Percentiles rank a stretch among this genome's conserved stretches.
Evolutionary conservation across 2,329 filamentous ascomycete genomes (phyloP).

Genomic region (Drechslerella stenobrocha): DNA sequence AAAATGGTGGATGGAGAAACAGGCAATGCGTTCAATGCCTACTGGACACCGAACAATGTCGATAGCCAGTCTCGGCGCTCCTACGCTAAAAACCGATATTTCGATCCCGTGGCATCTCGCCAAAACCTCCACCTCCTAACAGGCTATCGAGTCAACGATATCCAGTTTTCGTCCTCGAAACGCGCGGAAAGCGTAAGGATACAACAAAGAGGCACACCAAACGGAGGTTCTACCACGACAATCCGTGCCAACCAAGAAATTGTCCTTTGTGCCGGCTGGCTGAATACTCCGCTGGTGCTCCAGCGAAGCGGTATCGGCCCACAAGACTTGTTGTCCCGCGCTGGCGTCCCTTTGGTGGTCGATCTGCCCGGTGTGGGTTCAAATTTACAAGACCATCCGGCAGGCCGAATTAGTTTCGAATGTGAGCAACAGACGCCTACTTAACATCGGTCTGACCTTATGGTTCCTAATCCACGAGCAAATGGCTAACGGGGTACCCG

Average conservation of each 20-base stretch:
- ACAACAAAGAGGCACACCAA: conserved; percentile 35
- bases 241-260: conserved; percentile 56
- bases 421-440: conserved; percentile 18
- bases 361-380: conserved; percentile 61
- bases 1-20: conserved; percentile 42
- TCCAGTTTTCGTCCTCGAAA: conserved; percentile 41
- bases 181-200: conserved; percentile 36
- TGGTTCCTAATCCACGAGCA: too few relatives aligned
- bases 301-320: conserved; percentile 61
- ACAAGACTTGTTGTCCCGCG: conserved; percentile 54
- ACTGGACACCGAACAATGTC: conserved; percentile 55
- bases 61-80: conserved; percentile 53
- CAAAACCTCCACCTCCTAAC: conserved; percentile 54
- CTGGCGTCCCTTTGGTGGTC: conserved; percentile 57
- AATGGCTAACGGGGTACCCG: too few relatives aligned
- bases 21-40: conserved; percentile 51
- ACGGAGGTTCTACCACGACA: conserved; percentile 35
- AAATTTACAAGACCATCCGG: conserved; percentile 58
- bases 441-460: too few relatives aligned
- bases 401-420: conserved; percentile 40
- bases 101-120: conserved; percentile 51
- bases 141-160: conserved; percentile 53
- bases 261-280: conserved; percentile 57
- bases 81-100: conserved; percentile 54
- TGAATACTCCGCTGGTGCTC: conserved; percentile 59